Base-by-base conservation (phyloP, 2,329 filamentous ascomycete species). In the Hortaea sp. region DNA sequence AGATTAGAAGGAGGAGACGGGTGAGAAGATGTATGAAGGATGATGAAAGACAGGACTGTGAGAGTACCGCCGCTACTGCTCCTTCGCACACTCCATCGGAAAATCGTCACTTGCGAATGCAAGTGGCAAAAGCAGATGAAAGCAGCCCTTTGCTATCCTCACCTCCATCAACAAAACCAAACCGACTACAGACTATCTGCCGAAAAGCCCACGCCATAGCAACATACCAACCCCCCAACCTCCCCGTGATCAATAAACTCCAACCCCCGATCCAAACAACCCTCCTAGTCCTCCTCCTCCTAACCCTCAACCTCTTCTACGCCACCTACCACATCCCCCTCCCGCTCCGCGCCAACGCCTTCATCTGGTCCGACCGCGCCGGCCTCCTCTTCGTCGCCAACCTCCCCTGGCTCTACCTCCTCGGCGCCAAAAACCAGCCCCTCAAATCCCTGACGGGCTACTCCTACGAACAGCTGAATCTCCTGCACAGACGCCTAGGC, bases 401-500 rank as follows among this genome's bases (percentile, higher is more conserved):
- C 46, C 61, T 77, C 1, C 72, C 73, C 3, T 61, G 75, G 35
- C 67, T 84, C 3, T 84, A 84, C 58, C 66, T 84, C 4, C 68
- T 84, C 3, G 74, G 77, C 1, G 80, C 81, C 30, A 85, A 84
- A 60, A 84, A 79, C 49, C 79, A 82, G 51, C 81, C 80, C 0
- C 57, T 84, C 31, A 75, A 76, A 48, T 54, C 70, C 1, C 64
- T 84, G 12, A 82, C 79, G 0, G 79, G 80, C 4, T 73, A 75
- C 51, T 82, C 79, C 0, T 84, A 84, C 56, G 80, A 84, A 61
- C 73, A 76, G 5, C 66, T 84, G 38, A 82, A 84, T 57, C 75
- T 84, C 40, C 73, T 83, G 46, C 80, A 84, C 58, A 75, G 80
- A 32, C 71, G 79, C 4, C 68, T 82, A 1, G 79, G 80, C 27